Evolutionary conservation across 192 early-diverging fungal species (phyloP), one percentile per base, ranked within the genome.

Genomic region (Coemansia sp.): DNA sequence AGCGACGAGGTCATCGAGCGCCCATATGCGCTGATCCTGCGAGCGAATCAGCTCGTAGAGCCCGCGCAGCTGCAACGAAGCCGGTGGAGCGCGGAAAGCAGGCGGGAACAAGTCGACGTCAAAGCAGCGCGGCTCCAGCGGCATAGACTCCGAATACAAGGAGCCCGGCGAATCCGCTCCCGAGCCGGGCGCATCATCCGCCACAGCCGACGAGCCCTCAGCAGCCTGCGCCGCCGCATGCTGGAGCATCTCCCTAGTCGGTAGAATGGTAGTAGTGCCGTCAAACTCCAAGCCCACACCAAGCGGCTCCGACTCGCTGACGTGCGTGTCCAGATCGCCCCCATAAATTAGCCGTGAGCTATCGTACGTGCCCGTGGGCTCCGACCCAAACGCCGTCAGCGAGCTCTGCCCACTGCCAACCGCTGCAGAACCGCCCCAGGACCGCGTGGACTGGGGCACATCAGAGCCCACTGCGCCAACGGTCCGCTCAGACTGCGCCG

Each of bases 221-320:
- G 77, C 65, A 6, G 36, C 65, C 18, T 62, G 72, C 0, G 77
- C 77, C 2, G 52, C 52, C 14, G 77, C 77, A 13, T 61, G 77
- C 73, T 72, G 72, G 37, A 80, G 66, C 77, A 80, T 75, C 57
- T 80, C 77, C 36, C 77, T 72, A 6, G 77, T 80, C 8, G 77
- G 77, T 33, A 80, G 64, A 50, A 80, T 75, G 2, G 65, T 72
- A 6, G 77, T 80, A 0, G 77, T 80, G 23, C 77, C 77, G 34
- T 80, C 77, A 14, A 75, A 45, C 39, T 39, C 47, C 48, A 50
- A 50, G 37, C 61, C 52, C 56, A 60, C 57, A 7, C 75, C 69
- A 21, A 72, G 52, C 38, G 42, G 72, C 59, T 26, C 52, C 16
- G 52, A 68, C 4, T 66, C 68, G 12, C 42, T 21, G 3, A 64